Evolutionary conservation across 2,329 filamentous ascomycete genomes (phyloP).

Genomic region (Dactylonectria macrodidyma): DNA sequence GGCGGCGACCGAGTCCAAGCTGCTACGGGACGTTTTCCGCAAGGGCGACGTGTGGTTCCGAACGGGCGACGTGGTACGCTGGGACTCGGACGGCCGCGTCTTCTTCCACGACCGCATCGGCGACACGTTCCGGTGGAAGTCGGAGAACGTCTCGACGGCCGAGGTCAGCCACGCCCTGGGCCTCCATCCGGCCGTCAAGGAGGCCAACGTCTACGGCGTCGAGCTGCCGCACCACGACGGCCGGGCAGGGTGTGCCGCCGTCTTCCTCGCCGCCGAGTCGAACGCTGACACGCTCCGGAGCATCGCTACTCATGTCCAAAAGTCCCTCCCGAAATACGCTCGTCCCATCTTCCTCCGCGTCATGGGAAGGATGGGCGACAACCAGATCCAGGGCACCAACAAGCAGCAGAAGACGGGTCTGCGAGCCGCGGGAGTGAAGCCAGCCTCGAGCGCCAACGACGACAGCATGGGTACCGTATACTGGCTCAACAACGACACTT

Average conservation of each 20-base stretch:
- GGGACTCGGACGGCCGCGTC: conserved; percentile 78
- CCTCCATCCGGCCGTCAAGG: conserved; percentile 74
- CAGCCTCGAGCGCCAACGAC: conserved; percentile 49
- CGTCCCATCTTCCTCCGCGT: conserved; percentile 84
- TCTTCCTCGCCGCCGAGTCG: conserved; percentile 68
- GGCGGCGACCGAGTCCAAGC: conserved; percentile 79
- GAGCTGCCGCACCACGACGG: conserved; percentile 85
- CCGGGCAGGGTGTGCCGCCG: conserved; percentile 84
- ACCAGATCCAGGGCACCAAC: conserved; percentile 83
- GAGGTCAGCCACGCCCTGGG: conserved; percentile 86
- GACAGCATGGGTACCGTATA: conserved; percentile 68
- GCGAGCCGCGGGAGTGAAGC: conserved; percentile 82
- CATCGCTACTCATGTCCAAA: conserved; percentile 71
- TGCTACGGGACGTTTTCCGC: conserved; percentile 79
- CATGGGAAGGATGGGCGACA: conserved; percentile 67
- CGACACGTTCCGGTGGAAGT: conserved; percentile 86
- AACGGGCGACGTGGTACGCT: conserved; percentile 85
- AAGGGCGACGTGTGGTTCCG: conserved; percentile 88
- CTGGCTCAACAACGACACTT: conserved; percentile 77
- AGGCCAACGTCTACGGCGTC: conserved; percentile 92
- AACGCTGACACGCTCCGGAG: conserved; percentile 65
- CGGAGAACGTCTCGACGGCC: conserved; percentile 85
- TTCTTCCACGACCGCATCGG: conserved; percentile 88
- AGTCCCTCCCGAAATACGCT: conserved; percentile 79
- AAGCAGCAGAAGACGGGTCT: conserved; percentile 89